Evolutionary conservation across 1,139 yeast genomes (phyloP), one percentile per base, ranked within the genome.

Genomic region (Dujonia santamariae): DNA sequence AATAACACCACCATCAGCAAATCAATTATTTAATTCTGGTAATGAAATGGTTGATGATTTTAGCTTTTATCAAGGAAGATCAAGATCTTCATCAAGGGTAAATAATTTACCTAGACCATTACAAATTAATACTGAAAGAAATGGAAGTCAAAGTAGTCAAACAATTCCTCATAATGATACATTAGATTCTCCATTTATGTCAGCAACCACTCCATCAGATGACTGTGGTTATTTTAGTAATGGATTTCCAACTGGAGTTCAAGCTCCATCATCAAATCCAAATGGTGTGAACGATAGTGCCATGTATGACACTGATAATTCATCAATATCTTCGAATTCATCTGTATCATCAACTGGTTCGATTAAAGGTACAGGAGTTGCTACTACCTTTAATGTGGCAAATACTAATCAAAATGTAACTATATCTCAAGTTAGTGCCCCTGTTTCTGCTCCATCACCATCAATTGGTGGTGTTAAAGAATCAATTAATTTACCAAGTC

Each of bases 181-280:
- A 3, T 56, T 68, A 31, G 72, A 68, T 41, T 65, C 72, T 9
- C 75, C 75, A 19, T 68, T 68, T 44, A 59, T 65, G 60, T 62
- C 71, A 15, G 69, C 72, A 6, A 56, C 62, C 4, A 59, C 66
- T 3, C 69, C 68, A 3, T 50, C 61, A 4, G 73, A 67, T 18
- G 73, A 67, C 24, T 56, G 43, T 34, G 56, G 58, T 17, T 59
- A 54, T 41, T 59, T 59, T 40, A 42, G 52, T 35, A 47, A 51
- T 31, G 57, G 54, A 7, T 47, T 49, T 39, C 41, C 41, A 32
- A 28, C 26, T 26, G 32, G 32, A 18, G 31, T 21, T 24, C 32
- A 34, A 27, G 28, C 9, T 36, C 31, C 32, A 19, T 6, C 7
- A 7, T 7, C 7, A 6, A 14, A 17, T 8, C 21, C 30, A 5